Percentiles rank a stretch among this genome's conserved stretches.
Evolutionary conservation across 352 stramenopile species (phyloP).

Genomic region (Pythium rishiriense): DNA sequence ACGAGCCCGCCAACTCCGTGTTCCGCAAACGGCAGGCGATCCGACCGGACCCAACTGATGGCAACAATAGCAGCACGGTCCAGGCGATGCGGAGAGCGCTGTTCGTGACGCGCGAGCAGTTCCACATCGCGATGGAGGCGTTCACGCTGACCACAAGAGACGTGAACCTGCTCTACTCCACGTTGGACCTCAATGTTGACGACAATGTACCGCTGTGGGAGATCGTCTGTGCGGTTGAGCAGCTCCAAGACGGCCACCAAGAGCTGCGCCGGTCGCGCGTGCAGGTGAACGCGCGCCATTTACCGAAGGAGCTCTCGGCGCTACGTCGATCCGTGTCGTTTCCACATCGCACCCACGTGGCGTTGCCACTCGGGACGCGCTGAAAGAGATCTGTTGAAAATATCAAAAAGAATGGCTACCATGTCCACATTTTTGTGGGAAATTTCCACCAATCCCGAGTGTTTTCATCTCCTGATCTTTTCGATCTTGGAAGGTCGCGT

Average conservation of each 20-base stretch:
- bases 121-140: slow-evolving; percentile 57
- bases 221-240: slow-evolving; percentile 42
- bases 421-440: slow-evolving; percentile 13
- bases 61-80: slow-evolving; percentile 31
- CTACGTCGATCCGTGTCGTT: slow-evolving; percentile 33
- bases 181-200: slow-evolving; percentile 52
- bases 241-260: slow-evolving; percentile 48
- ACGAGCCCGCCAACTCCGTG: slow-evolving; percentile 19
- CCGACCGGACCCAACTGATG: slow-evolving; percentile 20
- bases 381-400: no score
- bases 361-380: slow-evolving; percentile 10
- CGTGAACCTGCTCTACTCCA: slow-evolving; percentile 65
- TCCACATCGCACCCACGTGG: slow-evolving; percentile 21
- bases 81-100: slow-evolving; percentile 35
- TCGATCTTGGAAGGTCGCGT: slow-evolving; percentile 23
- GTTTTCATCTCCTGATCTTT: slow-evolving; percentile 2
- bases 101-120: slow-evolving; percentile 53
- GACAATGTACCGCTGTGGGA: slow-evolving; percentile 54
- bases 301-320: slow-evolving; percentile 40
- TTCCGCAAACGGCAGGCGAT: slow-evolving; percentile 22
- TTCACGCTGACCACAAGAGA: slow-evolving; percentile 46
- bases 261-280: slow-evolving; percentile 46
- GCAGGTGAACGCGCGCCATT: slow-evolving; percentile 38
- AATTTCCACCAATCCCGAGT: not conserved
- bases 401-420: not conserved